Evolutionary conservation across 2,329 filamentous ascomycete genomes (phyloP), one percentile per base, ranked within the genome.

Genomic region (Neodidymelliopsis sp.): DNA sequence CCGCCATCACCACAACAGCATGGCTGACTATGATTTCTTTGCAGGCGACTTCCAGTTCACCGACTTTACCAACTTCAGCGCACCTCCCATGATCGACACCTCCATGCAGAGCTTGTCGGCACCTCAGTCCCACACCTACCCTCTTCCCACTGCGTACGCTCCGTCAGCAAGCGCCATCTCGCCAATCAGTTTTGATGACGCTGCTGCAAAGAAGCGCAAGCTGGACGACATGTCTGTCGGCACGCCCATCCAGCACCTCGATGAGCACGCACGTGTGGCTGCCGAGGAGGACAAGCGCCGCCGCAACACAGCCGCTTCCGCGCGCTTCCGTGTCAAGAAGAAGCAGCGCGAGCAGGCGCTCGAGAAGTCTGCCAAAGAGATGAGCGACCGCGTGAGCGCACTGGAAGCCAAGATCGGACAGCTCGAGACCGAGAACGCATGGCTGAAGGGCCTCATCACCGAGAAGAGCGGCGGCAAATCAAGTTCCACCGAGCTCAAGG

Each of bases 271-370:
- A 19, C 75, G 78, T 53, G 42, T 75, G 27, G 77, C 77, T 22
- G 78, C 78, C 7, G 78, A 81, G 52, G 78, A 80, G 60, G 78
- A 81, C 71, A 81, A 81, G 69, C 77, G 78, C 37, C 76, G 78
- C 24, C 76, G 78, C 51, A 81, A 81, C 69, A 81, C 78, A 1
- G 78, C 78, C 28, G 78, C 78, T n/a, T 77, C 73, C 46, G 78
- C 78, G 12, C 76, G 78, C 31, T 81, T 81, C 74, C 76, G 78
- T 35, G 74, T 81, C 53, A 81, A 81, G 74, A 81, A 81, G 77
- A 81, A 81, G 76, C 77, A 80, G 64, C 76, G 78, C 34, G 78
- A 81, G 65, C 76, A 78, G 57, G 76, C 74, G 7, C 74, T 81
- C 31, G 78, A 81, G 72, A 77, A 79, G 70, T 74, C 74, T 15